Conservation (phyloP, 345 rosid species). For the Syzygium oleosum region DNA sequence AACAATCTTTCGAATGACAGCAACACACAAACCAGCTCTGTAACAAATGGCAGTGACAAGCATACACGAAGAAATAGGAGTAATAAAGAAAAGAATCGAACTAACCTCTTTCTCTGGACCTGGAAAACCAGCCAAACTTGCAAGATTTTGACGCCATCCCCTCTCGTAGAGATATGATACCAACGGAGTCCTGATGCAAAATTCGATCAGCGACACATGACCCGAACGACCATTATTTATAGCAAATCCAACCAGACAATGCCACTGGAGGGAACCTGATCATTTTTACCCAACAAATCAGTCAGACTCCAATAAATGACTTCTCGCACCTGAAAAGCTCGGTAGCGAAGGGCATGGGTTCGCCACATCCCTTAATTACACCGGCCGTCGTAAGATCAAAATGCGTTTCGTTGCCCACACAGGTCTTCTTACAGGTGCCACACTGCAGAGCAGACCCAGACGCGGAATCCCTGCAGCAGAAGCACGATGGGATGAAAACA, state of each 20-base stretch:
- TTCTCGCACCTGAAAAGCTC: conserved; percentile 41
- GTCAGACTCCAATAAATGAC: not conserved
- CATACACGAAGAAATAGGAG: not conserved
- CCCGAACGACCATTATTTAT: not conserved
- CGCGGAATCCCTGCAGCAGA: conserved; percentile 28
- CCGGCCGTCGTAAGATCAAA: conserved; percentile 55
- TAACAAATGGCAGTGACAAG: not conserved
- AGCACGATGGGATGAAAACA: not conserved
- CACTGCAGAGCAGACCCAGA: conserved; percentile 44
- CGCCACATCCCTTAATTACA: conserved; percentile 38
- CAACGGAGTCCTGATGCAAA: conserved; percentile 39
- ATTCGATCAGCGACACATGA: not conserved
- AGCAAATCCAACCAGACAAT: not conserved
- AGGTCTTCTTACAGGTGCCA: conserved; percentile 55
- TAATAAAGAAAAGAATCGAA: not conserved
- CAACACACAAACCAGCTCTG: not conserved
- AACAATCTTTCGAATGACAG: not conserved
- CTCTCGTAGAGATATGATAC: conserved; percentile 76
- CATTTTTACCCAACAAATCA: not conserved
- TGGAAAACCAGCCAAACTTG: conserved; percentile 63
- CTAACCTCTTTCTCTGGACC: conserved; percentile 83
- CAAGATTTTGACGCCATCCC: conserved; percentile 88
- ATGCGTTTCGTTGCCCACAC: conserved; percentile 47
- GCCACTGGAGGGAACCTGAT: not conserved
- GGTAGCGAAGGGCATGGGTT: conserved; percentile 44